These are phyloP conservation scores for Aspergillus affinis DNA, from an alignment of 495 filamentous ascomycete genomes.

Conservation along the genomic window DNA sequence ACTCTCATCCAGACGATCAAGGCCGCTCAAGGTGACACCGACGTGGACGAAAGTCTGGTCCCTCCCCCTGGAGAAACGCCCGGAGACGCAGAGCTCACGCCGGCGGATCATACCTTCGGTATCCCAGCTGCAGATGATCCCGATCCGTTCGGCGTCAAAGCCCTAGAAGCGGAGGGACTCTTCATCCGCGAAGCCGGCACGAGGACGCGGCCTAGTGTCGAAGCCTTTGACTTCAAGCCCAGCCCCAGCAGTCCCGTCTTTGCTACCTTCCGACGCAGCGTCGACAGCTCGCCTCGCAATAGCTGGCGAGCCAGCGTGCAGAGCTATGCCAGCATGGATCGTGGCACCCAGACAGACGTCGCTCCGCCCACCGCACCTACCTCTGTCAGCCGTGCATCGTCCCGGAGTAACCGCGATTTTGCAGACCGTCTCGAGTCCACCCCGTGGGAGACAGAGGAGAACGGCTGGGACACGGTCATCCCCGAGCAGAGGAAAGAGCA, in stretches of 20 bases:
- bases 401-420: constrained; percentile 43
- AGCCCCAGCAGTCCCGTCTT: constrained; percentile 76
- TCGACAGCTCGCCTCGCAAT: constrained; percentile 55
- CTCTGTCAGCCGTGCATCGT: constrained; percentile 45
- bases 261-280: constrained; percentile 65
- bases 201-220: constrained; percentile 62
- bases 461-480: constrained; percentile 35
- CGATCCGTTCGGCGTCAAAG: constrained; percentile 85
- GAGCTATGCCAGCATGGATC: constrained; percentile 54
- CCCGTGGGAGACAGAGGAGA: constrained; percentile 27
- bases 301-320: constrained; percentile 69
- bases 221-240: constrained; percentile 78
- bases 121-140: constrained; percentile 72
- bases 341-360: constrained; percentile 61
- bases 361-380: constrained; percentile 44
- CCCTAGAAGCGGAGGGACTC: constrained; percentile 78
- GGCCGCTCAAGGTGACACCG: constrained; percentile 74
- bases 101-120: constrained; percentile 57
- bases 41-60: constrained; percentile 62
- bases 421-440: constrained; percentile 36
- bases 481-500: constrained; percentile 37
- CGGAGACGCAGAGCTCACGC: constrained; percentile 65
- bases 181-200: constrained; percentile 86
- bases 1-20: constrained; percentile 77
- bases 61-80: constrained; percentile 64